Evolutionary conservation across 1,284 basidiomycete species (phyloP).

Genomic region (Tetrapyrgos nigripes): DNA sequence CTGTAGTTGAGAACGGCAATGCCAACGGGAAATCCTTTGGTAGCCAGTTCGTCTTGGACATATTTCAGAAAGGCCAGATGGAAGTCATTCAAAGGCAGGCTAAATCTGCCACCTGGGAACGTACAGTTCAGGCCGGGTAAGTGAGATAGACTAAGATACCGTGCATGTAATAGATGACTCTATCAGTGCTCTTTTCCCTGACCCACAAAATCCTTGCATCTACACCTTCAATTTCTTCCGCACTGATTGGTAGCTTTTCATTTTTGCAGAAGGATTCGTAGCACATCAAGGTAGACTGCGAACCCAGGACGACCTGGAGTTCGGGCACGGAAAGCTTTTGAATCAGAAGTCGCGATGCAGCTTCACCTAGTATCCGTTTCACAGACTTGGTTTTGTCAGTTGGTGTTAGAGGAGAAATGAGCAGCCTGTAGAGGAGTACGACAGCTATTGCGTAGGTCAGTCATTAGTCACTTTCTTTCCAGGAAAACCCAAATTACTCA

Average conservation of each 20-base stretch:
- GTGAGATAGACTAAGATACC: constrained; percentile 30
- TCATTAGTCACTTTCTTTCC: too few species aligned
- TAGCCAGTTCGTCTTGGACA: constrained; percentile 19
- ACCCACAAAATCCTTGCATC: constrained; percentile 40
- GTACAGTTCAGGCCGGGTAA: background rate
- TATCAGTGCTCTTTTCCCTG: constrained; percentile 40
- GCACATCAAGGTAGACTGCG: background rate
- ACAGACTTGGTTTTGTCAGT: constrained; percentile 5
- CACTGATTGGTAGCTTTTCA: constrained; percentile 23
- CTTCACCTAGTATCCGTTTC: constrained; percentile 3
- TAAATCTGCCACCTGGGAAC: constrained; percentile 18
- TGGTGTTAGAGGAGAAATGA: constrained; percentile 9
- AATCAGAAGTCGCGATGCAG: background rate
- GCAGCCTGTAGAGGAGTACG: background rate
- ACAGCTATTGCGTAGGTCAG: background rate
- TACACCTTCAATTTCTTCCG: constrained; percentile 35
- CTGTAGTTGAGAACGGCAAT: constrained; percentile 23
- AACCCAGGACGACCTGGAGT: constrained; percentile 5
- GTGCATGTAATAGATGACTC: constrained; percentile 44
- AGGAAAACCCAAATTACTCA: too few species aligned
- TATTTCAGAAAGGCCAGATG: constrained; percentile 15
- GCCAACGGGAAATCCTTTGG: constrained; percentile 14
- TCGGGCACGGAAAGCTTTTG: background rate
- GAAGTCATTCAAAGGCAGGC: constrained; percentile 11
- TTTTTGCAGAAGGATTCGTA: constrained; percentile 6